Percentiles rank a stretch among this genome's conserved stretches.
phyloP scores from a whole-genome alignment of 2,329 filamentous ascomycete genomes.

The Domatiomyces catenatus region DNA sequence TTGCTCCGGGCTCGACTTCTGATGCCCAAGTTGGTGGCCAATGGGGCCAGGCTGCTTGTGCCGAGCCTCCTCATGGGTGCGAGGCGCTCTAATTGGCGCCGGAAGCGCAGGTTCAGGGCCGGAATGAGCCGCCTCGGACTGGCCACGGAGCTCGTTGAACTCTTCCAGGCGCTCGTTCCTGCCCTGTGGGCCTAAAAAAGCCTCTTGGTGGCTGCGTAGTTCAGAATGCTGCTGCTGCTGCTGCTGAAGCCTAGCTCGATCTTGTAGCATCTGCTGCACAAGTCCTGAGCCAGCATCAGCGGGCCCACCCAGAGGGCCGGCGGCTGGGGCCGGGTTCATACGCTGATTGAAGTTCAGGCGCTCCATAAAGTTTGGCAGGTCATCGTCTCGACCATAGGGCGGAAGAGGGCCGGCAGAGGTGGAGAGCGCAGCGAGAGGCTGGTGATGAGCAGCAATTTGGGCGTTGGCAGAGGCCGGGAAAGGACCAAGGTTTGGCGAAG shows the following conservation, averaged over 20 bases:
- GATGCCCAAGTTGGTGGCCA: constrained; percentile 3
- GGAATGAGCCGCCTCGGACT: constrained; percentile 39
- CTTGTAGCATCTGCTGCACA: constrained; percentile 44
- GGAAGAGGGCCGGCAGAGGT: constrained; percentile 1
- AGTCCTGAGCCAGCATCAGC: constrained; percentile 37
- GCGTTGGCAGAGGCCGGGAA: neutral
- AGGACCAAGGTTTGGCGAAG: constrained; percentile 47
- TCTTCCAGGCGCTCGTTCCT: constrained; percentile 60
- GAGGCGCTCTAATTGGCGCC: constrained; percentile 23
- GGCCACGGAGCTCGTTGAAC: constrained; percentile 64
- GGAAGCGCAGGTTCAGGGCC: constrained; percentile 28
- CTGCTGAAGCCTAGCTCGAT: constrained; percentile 41
- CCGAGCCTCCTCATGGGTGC: constrained; percentile 18
- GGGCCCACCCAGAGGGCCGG: constrained; percentile 33
- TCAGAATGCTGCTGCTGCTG: constrained; percentile 21
- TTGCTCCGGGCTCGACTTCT: constrained; percentile 19
- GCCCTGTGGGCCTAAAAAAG: constrained; percentile 35
- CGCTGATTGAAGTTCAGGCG: constrained; percentile 46
- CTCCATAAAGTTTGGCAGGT: constrained; percentile 48
- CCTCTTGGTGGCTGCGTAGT: constrained; percentile 25
- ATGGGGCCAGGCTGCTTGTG: constrained; percentile 8
- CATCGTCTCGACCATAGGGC: constrained; percentile 51
- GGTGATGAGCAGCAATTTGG: neutral
- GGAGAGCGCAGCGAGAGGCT: neutral
- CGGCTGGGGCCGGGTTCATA: constrained; percentile 33